Base-by-base conservation (phyloP, 2,329 filamentous ascomycete genomes). In the Cladosporium velox region DNA sequence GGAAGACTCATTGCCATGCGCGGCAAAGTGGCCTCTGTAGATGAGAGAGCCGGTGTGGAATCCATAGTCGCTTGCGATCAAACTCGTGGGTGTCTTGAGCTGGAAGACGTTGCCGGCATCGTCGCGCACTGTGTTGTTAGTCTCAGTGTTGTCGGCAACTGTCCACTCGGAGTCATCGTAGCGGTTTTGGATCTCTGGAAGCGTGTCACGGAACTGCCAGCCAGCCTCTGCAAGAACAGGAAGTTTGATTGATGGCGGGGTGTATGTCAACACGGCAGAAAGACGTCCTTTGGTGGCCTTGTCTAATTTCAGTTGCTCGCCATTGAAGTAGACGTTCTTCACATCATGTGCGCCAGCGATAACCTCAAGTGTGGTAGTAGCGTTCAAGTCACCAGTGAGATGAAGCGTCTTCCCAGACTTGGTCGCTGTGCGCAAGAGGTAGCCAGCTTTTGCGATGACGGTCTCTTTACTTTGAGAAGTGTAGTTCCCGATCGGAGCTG, bases 11-110 rank as follows among this genome's bases (percentile, higher is more conserved):
- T 82, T 78, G n/a, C 89, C 89, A 1, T 80, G 84, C 4, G 90
- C 86, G 0, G 80, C 83, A 74, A 94, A 93, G 69, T 87, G 83
- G 0, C 90, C 91, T 1, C 90, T 86, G 80, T 86, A 93, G 59
- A 93, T 71, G 0, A 93, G 81, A 1, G 85, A 86, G 3, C 91
- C 90, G 0, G 87, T 84, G 74, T 91, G 83, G 77, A 88, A 93
- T 24, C 90, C 90, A 72, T 93, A 93, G 76, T 93, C 91, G n/a
- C 86, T 86, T 0, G 83, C 84, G 72, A 90, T 91, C 0, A 93
- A 83, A 3, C 78, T 80, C 0, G 86, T 87, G 0, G 90, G 87
- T 0, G 91, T 93, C 0, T 80, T 83, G 1, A 89, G 78, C 10
- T 79, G 77, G 8, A 79, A 77, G n/a, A 82, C 79, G 21, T 57